Conservation (phyloP, 345 rosid genomes). For the Hevea brasiliensis region DNA sequence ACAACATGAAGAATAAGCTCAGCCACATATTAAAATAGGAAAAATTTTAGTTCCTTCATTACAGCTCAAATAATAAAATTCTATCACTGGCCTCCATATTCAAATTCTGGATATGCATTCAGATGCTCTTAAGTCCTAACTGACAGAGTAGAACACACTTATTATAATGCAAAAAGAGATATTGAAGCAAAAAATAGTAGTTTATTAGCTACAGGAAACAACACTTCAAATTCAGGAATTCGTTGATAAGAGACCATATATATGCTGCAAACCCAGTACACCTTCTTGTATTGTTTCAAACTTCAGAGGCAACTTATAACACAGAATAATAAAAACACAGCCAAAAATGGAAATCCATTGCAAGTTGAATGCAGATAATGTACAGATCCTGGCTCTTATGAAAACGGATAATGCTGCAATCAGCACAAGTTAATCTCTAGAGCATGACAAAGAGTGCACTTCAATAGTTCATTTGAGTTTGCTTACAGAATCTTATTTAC, state of each 20-base stretch:
- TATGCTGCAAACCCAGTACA: slow-evolving; percentile 67
- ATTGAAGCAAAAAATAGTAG: neutral
- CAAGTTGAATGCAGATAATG: slow-evolving; percentile 63
- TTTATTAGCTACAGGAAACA: slow-evolving; percentile 71
- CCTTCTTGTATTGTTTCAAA: slow-evolving; percentile 51
- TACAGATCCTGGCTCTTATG: slow-evolving; percentile 75
- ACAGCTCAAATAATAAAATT: neutral
- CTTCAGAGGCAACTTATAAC: slow-evolving; percentile 63
- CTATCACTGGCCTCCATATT: neutral
- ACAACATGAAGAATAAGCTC: neutral
- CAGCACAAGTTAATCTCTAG: neutral
- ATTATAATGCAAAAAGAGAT: neutral
- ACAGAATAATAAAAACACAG: slow-evolving; percentile 66
- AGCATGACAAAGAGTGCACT: neutral
- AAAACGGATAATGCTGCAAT: neutral
- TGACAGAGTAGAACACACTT: neutral
- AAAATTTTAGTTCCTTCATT: neutral
- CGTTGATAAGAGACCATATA: slow-evolving; percentile 63
- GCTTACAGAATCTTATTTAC: neutral
- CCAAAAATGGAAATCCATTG: slow-evolving; percentile 78
- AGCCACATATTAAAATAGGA: neutral
- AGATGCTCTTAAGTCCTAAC: neutral
- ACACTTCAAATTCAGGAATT: slow-evolving; percentile 78
- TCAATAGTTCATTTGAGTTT: neutral
- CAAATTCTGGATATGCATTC: no score